Percentiles rank a stretch among this genome's conserved stretches.
These are phyloP conservation scores for Carpinus fangiana DNA, from an alignment of 306 rosid genomes.

Conservation along the genomic window DNA sequence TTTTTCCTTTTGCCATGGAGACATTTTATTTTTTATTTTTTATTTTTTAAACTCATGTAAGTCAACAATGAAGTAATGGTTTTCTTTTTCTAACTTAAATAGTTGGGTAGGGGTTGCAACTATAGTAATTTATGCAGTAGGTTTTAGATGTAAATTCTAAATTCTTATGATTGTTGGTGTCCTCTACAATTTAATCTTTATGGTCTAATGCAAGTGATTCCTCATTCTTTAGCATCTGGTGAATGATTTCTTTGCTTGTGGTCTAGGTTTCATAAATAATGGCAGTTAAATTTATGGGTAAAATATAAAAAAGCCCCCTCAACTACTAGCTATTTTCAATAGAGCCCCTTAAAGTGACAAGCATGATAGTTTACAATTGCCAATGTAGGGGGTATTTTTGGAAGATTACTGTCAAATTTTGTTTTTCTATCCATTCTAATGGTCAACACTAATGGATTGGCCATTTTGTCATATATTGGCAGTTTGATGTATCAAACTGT, in stretches of 20 bases:
- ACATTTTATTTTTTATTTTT: neutral
- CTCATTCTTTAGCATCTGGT: neutral
- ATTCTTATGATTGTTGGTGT: neutral
- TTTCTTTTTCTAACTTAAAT: neutral
- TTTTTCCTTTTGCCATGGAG: neutral
- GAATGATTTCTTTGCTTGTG: neutral
- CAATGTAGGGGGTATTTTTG: no score
- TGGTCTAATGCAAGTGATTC: neutral
- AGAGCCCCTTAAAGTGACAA: no score
- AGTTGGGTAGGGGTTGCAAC: neutral
- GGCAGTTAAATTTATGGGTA: neutral
- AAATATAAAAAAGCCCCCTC: no score
- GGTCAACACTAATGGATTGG: no score
- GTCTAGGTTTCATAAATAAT: neutral
- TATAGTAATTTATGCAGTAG: neutral
- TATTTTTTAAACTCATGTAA: neutral
- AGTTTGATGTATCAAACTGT: no score
- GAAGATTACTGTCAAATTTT: no score
- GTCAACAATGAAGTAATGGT: neutral
- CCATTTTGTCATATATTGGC: no score
- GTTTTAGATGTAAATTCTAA: neutral
- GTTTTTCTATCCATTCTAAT: no score
- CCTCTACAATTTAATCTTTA: neutral
- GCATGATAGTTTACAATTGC: no score
- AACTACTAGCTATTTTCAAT: no score